phyloP scores from a whole-genome alignment of 257 asterid species.

The Oldenlandia corymbosa region DNA sequence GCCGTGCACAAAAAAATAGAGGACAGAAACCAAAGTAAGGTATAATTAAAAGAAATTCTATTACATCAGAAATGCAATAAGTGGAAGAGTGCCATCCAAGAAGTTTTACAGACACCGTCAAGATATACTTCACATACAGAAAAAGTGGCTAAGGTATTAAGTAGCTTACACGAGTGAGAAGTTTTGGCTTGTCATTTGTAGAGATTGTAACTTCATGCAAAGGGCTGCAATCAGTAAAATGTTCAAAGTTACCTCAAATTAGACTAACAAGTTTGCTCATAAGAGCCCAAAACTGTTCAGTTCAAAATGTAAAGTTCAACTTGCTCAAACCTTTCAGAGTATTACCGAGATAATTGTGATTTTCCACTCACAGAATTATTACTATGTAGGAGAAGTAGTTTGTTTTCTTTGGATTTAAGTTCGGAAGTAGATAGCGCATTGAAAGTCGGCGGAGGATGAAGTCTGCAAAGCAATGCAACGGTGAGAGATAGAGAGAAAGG shows the following conservation, averaged over 20 bases:
- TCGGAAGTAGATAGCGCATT: conserved; percentile 40
- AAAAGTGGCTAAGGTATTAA: neutral
- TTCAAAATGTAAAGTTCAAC: conserved; percentile 26
- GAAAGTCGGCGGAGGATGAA: conserved; percentile 69
- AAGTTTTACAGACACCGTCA: neutral
- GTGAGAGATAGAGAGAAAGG: conserved; percentile 5
- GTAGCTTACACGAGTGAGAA: conserved; percentile 60
- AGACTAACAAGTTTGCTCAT: conserved; percentile 1
- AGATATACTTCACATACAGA: neutral
- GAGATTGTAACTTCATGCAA: conserved; percentile 77
- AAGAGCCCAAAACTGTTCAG: neutral
- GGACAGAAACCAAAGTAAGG: neutral
- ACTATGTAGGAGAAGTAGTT: conserved; percentile 34
- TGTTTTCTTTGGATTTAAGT: conserved; percentile 36
- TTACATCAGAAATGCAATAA: neutral
- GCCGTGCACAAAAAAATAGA: neutral
- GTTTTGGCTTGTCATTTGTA: conserved; percentile 79
- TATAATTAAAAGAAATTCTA: neutral
- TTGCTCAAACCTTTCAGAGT: conserved; percentile 60
- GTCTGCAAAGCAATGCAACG: conserved; percentile 31
- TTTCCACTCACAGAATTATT: conserved; percentile 51
- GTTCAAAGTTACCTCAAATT: conserved; percentile 5
- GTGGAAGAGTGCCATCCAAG: neutral
- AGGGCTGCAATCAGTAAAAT: conserved; percentile 41
- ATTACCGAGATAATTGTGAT: conserved; percentile 54